phyloP scores from a whole-genome alignment of 2,329 filamentous ascomycete species.

The Ophiobolus disseminans region DNA sequence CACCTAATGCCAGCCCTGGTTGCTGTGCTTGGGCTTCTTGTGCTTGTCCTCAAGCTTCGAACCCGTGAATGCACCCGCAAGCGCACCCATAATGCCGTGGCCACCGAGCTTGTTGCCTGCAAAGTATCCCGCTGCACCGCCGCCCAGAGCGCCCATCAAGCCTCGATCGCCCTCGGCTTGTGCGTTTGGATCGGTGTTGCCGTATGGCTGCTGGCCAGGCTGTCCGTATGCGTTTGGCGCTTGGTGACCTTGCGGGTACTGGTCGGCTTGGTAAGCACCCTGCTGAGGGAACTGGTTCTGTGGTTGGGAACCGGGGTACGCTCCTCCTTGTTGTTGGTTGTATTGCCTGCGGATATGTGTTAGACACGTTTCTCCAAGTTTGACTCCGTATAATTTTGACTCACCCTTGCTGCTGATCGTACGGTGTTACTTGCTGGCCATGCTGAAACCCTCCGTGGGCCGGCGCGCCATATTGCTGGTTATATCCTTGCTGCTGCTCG shows the following conservation, averaged over 20 bases:
- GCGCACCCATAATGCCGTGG: slow-evolving; percentile 64
- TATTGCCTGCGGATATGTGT: slow-evolving; percentile 27
- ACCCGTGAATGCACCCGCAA: slow-evolving; percentile 65
- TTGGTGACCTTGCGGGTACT: slow-evolving; percentile 45
- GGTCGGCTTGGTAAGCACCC: slow-evolving; percentile 48
- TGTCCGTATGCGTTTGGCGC: slow-evolving; percentile 43
- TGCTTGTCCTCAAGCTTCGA: slow-evolving; percentile 62
- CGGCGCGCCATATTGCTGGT: slow-evolving; percentile 55
- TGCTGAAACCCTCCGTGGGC: slow-evolving; percentile 59
- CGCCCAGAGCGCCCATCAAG: slow-evolving; percentile 63
- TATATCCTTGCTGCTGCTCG: slow-evolving; percentile 39
- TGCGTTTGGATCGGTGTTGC: slow-evolving; percentile 53
- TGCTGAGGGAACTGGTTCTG: slow-evolving; percentile 52
- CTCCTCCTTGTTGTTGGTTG: slow-evolving; percentile 35
- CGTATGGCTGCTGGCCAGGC: slow-evolving; percentile 49
- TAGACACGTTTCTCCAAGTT: slow-evolving; percentile 20
- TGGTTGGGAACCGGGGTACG: slow-evolving; percentile 40
- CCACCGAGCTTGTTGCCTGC: slow-evolving; percentile 62
- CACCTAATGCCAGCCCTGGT: slow-evolving; percentile 3
- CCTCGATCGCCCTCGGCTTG: slow-evolving; percentile 64
- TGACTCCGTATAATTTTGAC: slow-evolving; percentile 19
- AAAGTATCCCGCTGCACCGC: slow-evolving; percentile 64
- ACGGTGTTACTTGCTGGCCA: slow-evolving; percentile 47
- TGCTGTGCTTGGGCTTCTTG: slow-evolving; percentile 51
- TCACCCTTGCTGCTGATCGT: slow-evolving; percentile 47